Evolutionary conservation across 495 filamentous ascomycete genomes (phyloP).

Genomic region (Talaromyces ruber): DNA sequence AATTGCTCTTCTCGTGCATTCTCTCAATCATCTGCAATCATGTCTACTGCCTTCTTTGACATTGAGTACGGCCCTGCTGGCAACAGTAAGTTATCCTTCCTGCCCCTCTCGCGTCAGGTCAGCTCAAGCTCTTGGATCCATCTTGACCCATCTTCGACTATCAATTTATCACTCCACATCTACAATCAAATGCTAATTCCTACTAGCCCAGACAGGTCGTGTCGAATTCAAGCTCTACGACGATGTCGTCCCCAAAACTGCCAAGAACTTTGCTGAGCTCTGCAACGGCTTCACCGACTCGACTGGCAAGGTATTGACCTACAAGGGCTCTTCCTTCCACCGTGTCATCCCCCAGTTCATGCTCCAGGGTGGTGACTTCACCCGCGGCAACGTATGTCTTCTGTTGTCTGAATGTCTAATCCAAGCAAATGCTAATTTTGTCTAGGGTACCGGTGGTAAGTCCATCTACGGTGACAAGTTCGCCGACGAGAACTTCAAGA

Average conservation of each 20-base stretch:
- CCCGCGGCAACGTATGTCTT: constrained; percentile 69
- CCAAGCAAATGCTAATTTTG: background rate
- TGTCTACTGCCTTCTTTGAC: constrained; percentile 65
- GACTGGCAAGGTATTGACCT: constrained; percentile 23
- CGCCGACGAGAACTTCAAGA: constrained; percentile 86
- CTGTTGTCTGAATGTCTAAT: background rate
- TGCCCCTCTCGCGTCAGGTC: constrained; percentile 7
- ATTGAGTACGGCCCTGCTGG: constrained; percentile 48
- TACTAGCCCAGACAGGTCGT: constrained; percentile 45
- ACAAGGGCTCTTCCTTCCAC: constrained; percentile 89
- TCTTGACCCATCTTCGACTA: background rate
- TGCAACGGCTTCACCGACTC: constrained; percentile 71
- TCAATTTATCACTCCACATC: background rate
- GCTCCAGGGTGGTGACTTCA: constrained; percentile 99
- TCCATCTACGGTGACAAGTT: constrained; percentile 98
- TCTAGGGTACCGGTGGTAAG: constrained; percentile 77
- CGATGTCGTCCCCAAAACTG: constrained; percentile 82
- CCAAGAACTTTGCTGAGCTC: constrained; percentile 90
- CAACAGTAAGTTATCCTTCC: constrained; percentile 44
- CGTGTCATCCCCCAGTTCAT: constrained; percentile 98
- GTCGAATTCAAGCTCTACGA: constrained; percentile 91
- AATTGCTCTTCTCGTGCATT: constrained; percentile 47
- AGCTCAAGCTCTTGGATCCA: background rate
- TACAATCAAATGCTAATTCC: background rate
- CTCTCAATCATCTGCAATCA: constrained; percentile 53